These are phyloP conservation scores for Suillus lakei DNA, from an alignment of 768 basidiomycete species.

Conservation along the genomic window DNA sequence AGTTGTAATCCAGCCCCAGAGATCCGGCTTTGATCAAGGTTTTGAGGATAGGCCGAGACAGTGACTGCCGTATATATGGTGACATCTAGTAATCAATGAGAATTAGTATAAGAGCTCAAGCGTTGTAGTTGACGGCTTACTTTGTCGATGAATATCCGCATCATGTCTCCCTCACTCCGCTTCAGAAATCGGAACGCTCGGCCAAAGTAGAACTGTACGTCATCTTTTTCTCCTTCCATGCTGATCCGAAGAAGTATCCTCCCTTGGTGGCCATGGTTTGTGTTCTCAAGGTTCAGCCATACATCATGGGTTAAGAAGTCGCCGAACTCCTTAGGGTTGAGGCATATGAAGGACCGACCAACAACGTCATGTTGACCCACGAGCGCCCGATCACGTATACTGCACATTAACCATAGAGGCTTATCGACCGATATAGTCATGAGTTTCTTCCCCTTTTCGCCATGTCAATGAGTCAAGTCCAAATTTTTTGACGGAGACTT, in stretches of 20 bases:
- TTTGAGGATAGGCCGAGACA: constrained; percentile 79
- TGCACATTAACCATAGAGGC: constrained; percentile 96
- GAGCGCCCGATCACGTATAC: constrained; percentile 87
- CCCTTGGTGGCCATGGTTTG: constrained; percentile 53
- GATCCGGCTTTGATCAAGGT: constrained; percentile 68
- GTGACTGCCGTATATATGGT: constrained; percentile 86
- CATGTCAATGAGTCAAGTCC: constrained; percentile 13
- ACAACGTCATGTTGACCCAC: constrained; percentile 93
- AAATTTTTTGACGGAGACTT: constrained; percentile 33
- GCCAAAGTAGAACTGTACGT: constrained; percentile 97
- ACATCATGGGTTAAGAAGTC: constrained; percentile 91
- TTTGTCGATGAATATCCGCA: constrained; percentile 96
- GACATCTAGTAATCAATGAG: constrained; percentile 68
- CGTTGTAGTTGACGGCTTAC: constrained; percentile 41
- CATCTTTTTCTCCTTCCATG: constrained; percentile 99
- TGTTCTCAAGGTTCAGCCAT: constrained; percentile 87
- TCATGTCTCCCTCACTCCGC: constrained; percentile 93
- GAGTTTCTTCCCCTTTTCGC: constrained; percentile 89
- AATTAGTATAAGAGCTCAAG: constrained; percentile 1
- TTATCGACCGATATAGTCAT: constrained; percentile 94
- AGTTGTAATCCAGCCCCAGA: constrained; percentile 79
- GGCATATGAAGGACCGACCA: constrained; percentile 88
- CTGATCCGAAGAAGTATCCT: constrained; percentile 87
- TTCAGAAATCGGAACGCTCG: constrained; percentile 93
- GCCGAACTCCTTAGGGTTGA: constrained; percentile 86